These are phyloP conservation scores for Scheffersomyces illinoinensis DNA, from an alignment of 1,139 yeast species.

Conservation along the genomic window DNA sequence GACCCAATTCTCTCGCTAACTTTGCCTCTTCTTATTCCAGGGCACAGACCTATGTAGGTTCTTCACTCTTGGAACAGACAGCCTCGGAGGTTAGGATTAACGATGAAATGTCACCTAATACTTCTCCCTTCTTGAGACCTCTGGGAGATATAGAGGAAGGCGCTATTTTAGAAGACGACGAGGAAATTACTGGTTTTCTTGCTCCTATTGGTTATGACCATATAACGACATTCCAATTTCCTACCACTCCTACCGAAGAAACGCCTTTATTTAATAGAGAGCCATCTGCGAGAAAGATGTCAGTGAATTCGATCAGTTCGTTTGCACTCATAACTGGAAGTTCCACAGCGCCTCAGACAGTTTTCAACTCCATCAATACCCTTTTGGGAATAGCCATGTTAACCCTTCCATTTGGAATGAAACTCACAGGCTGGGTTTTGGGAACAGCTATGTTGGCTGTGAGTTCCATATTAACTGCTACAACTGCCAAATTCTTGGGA, in stretches of 20 bases:
- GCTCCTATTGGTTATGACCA: constrained; percentile 8
- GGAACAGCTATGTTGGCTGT: constrained; percentile 56
- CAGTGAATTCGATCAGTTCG: background rate
- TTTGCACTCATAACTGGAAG: constrained; percentile 18
- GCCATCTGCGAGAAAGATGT: background rate
- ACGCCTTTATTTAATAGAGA: constrained; percentile 1
- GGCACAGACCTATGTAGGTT: constrained; percentile 61
- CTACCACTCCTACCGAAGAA: constrained; percentile 12
- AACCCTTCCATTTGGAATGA: constrained; percentile 79
- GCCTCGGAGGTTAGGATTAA: constrained; percentile 1
- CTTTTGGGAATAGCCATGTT: constrained; percentile 84
- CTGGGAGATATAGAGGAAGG: constrained; percentile 4
- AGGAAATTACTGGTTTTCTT: background rate
- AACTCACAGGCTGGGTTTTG: constrained; percentile 75
- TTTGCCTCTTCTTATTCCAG: constrained; percentile 79
- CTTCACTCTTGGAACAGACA: constrained; percentile 21
- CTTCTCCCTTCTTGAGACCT: constrained; percentile 14
- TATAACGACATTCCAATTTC: constrained; percentile 14
- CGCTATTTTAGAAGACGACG: constrained; percentile 1
- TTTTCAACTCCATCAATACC: constrained; percentile 84
- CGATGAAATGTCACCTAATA: constrained; percentile 28
- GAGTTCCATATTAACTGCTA: constrained; percentile 64
- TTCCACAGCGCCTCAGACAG: constrained; percentile 79
- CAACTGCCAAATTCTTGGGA: constrained; percentile 62
- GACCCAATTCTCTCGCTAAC: constrained; percentile 68